Evolutionary conservation across 2,329 filamentous ascomycete species (phyloP), one percentile per base, ranked within the genome.

Genomic region (Aspergillus chevalieri): DNA sequence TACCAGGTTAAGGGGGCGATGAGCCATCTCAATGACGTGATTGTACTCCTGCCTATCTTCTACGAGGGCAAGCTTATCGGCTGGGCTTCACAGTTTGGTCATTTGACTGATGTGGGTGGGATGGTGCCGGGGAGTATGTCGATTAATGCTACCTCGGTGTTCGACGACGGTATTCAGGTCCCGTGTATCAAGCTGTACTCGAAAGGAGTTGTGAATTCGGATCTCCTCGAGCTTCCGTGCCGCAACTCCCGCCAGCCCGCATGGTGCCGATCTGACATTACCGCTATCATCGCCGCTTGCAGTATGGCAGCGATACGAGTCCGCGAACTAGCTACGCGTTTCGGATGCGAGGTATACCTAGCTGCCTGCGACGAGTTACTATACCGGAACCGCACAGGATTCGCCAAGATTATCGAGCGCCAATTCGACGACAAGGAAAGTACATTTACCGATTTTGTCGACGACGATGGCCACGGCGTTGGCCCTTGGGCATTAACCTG

Each of bases 101-200:
- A 78, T 52, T 57, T 78, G 49, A 77, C 75, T 14, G 68, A 72
- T 50, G 67, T 71, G 6, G 65, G 66, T 3, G 75, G 74, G 17
- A 76, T 74, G 47, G 75, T 77, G 0, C 75, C 75, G 0, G 75
- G 75, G 1, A 76, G 72, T 21, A 74, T 78, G 73, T 76, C 73
- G 7, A 74, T 77, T 52, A 74, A 75, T 44, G 72, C 74, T 1
- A 67, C 63, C 4, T 75, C 72, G 1, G 68, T 77, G 6, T 78
- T 71, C 51, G 74, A 78, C 44, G 75, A 78, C 44, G 75, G 75
- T 2, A 62, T 78, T 1, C 75, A 78, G 55, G 75, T 78, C 19
- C 75, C 75, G 0, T 68, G 70, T 17, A 67, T 75, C 47, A 78
- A 78, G 54, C 65, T 78, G 1, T 77, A 75, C 50, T 59, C 61